Conservation (phyloP, 2,329 filamentous ascomycete genomes). For the Aspergillus calidoustus region DNA sequence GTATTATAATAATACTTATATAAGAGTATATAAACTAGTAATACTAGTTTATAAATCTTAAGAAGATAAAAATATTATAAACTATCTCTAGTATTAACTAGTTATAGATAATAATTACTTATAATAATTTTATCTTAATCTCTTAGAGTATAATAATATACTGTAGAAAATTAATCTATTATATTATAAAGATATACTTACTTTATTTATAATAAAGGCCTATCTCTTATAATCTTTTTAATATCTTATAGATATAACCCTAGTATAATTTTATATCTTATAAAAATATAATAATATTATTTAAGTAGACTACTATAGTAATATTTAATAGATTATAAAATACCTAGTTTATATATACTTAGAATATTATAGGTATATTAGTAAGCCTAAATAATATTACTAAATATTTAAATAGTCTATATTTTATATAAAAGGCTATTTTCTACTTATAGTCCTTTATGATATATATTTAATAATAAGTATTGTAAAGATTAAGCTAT, state of each 20-base stretch:
- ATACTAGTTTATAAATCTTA: not conserved
- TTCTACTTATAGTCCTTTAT: not conserved
- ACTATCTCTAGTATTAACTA: not conserved
- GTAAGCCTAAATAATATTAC: not conserved
- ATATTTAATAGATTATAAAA: not conserved
- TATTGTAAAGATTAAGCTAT: not conserved
- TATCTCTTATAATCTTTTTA: not conserved
- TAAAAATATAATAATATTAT: slow-evolving; percentile 11
- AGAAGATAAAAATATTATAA: not conserved
- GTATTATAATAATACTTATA: not conserved
- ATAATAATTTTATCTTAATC: not conserved
- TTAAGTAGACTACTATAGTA: slow-evolving; percentile 1
- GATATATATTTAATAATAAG: not conserved
- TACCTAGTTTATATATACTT: slow-evolving; percentile 1
- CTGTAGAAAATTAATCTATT: not conserved
- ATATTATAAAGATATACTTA: not conserved
- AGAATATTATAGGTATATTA: not conserved
- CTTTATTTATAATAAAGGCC: not conserved
- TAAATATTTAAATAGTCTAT: slow-evolving; percentile 1
- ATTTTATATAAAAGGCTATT: slow-evolving; percentile 1
- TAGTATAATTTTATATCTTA: not conserved
- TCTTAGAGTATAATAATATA: not conserved
- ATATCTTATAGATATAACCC: not conserved
- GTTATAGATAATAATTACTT: not conserved
- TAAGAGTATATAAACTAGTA: not conserved